Conservation (phyloP, 192 early-diverging fungal species). For the Thamnidium elegans region DNA sequence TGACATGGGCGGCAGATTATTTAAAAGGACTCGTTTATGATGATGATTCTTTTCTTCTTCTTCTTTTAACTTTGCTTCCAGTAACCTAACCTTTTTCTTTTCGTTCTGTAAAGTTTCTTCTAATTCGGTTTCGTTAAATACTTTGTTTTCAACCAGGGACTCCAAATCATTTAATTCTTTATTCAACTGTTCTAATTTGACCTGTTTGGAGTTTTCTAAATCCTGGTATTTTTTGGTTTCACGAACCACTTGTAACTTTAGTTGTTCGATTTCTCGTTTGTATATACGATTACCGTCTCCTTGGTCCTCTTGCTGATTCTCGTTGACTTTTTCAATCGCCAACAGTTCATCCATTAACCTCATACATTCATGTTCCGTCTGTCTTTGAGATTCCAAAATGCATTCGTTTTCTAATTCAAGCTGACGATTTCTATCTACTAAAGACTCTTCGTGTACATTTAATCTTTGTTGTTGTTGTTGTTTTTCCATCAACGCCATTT, state of each 20-base stretch:
- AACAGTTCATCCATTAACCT: constrained; percentile 75
- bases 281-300: not conserved
- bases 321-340: constrained; percentile 48
- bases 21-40: no score
- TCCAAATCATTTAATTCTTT: constrained; percentile 68
- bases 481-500: constrained; percentile 8
- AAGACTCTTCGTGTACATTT: not conserved
- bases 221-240: constrained; percentile 52
- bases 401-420: constrained; percentile 50
- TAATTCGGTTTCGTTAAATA: constrained; percentile 68
- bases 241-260: constrained; percentile 44
- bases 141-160: constrained; percentile 68
- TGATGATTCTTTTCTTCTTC: not conserved
- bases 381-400: constrained; percentile 57
- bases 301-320: not conserved
- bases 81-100: constrained; percentile 38
- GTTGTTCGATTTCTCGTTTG: constrained; percentile 5
- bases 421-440: constrained; percentile 34
- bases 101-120: constrained; percentile 55
- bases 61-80: constrained; percentile 41
- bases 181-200: constrained; percentile 55
- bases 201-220: constrained; percentile 58
- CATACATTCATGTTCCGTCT: constrained; percentile 71
- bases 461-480: not conserved
- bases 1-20: not conserved